phyloP scores from a whole-genome alignment of 2,329 filamentous ascomycete genomes.

The Bipolaris victoriae region DNA sequence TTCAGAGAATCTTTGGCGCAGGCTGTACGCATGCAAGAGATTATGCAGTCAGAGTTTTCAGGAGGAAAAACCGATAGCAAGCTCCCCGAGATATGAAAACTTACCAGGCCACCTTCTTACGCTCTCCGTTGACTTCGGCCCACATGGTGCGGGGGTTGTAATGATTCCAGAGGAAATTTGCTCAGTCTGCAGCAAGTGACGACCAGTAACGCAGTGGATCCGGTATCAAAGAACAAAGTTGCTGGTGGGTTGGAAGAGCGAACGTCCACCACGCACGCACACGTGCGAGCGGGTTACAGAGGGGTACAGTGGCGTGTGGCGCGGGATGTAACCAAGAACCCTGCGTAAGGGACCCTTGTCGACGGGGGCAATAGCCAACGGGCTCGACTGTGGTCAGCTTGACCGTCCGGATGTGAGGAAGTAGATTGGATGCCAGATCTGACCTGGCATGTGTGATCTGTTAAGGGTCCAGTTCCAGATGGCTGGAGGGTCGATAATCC shows the following conservation, averaged over 20 bases:
- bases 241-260: slow-evolving; percentile 21
- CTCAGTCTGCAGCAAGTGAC: slow-evolving; percentile 32
- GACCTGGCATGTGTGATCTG: slow-evolving; percentile 26
- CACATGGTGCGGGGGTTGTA: slow-evolving; percentile 59
- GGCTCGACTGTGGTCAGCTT: slow-evolving; percentile 28
- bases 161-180: slow-evolving; percentile 35
- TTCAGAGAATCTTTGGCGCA: not conserved
- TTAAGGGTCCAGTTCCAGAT: slow-evolving; percentile 32
- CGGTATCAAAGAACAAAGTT: slow-evolving; percentile 25
- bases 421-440: slow-evolving; percentile 21
- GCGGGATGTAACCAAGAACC: slow-evolving; percentile 21
- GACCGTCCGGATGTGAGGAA: slow-evolving; percentile 15
- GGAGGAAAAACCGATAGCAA: not conserved
- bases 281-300: slow-evolving; percentile 36
- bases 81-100: slow-evolving; percentile 34
- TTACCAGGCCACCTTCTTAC: slow-evolving; percentile 79
- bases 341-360: slow-evolving; percentile 26
- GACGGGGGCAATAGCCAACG: slow-evolving; percentile 31
- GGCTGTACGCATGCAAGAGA: not conserved
- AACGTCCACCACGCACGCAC: slow-evolving; percentile 36
- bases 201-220: slow-evolving; percentile 27
- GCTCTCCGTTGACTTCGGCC: slow-evolving; percentile 67
- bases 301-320: slow-evolving; percentile 33
- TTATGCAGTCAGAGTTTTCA: not conserved
- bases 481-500: slow-evolving; percentile 27